A percentile compares a stretch with the other conserved stretches of the same genome.
Conservation (phyloP, 2,329 filamentous ascomycete genomes). For the Xylaria multiplex region DNA sequence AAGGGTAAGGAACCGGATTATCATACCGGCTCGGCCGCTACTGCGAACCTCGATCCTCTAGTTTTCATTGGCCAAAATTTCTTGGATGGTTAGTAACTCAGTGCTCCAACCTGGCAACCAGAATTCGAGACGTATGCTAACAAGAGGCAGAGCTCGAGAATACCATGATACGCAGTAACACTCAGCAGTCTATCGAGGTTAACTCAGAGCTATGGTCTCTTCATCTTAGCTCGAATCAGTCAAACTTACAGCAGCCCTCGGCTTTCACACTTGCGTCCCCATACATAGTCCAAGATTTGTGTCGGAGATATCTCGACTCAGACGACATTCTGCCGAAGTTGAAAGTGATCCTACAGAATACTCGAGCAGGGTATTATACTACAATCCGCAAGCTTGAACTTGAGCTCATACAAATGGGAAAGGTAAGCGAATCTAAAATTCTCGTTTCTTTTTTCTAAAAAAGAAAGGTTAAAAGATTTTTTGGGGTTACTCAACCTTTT, state of each 20-base stretch:
- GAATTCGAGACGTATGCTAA: constrained; percentile 29
- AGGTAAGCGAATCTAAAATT: constrained; percentile 52
- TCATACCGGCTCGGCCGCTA: constrained; percentile 18
- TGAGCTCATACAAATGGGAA: constrained; percentile 61
- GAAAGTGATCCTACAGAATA: constrained; percentile 50
- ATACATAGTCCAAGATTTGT: constrained; percentile 52
- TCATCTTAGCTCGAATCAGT: constrained; percentile 52
- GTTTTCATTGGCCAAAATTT: constrained; percentile 58
- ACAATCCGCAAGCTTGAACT: constrained; percentile 62
- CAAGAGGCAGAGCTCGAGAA: constrained; percentile 58
- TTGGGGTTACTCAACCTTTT: too few relatives aligned
- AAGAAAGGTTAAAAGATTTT: too few relatives aligned
- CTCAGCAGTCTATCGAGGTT: constrained; percentile 48
- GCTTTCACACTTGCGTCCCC: constrained; percentile 52
- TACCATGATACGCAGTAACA: constrained; percentile 51
- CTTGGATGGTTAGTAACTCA: constrained; percentile 58
- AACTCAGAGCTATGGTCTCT: constrained; percentile 56
- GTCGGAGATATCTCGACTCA: constrained; percentile 49
- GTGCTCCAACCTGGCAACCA: not conserved
- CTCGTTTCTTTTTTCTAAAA: not conserved
- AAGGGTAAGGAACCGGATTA: constrained; percentile 58
- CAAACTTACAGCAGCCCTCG: constrained; percentile 43
- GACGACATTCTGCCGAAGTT: constrained; percentile 50
- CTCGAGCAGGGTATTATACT: constrained; percentile 51
- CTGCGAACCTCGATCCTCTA: constrained; percentile 52